Evolutionary conservation across 768 basidiomycete species (phyloP).

Genomic region (Leccinum subtestaceum): DNA sequence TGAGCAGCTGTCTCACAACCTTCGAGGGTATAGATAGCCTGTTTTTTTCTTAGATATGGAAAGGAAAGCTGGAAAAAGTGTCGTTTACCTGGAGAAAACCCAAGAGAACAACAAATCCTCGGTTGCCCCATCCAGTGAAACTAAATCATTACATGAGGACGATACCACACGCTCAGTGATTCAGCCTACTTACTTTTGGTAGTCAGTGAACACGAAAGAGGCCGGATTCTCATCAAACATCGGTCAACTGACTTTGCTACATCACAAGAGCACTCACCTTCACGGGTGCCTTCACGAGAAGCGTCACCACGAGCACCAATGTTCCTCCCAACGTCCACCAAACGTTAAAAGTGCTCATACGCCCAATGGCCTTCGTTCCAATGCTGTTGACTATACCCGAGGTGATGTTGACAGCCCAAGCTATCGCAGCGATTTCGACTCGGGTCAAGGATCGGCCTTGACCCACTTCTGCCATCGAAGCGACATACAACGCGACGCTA

Average conservation of each 20-base stretch:
- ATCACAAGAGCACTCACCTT: constrained; percentile 35
- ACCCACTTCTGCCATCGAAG: constrained; percentile 50
- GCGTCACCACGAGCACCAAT: constrained; percentile 51
- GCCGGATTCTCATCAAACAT: constrained; percentile 44
- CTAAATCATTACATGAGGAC: constrained; percentile 26
- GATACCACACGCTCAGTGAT: background rate
- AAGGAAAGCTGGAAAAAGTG: background rate
- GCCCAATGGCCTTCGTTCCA: constrained; percentile 55
- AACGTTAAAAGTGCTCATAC: constrained; percentile 53
- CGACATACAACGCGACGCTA: constrained; percentile 54
- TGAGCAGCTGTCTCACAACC: constrained; percentile 66
- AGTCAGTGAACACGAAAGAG: constrained; percentile 53
- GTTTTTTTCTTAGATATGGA: background rate
- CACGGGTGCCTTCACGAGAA: constrained; percentile 54
- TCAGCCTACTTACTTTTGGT: constrained; percentile 43
- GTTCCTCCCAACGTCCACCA: constrained; percentile 65
- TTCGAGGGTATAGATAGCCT: constrained; percentile 60
- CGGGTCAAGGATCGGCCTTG: constrained; percentile 42
- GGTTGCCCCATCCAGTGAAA: constrained; percentile 54
- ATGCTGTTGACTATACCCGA: constrained; percentile 55
- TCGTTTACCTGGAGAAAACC: constrained; percentile 41
- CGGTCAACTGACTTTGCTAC: background rate
- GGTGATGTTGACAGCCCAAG: constrained; percentile 55
- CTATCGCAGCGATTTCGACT: constrained; percentile 50
- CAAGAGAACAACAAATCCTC: constrained; percentile 55